phyloP scores from a whole-genome alignment of 2,329 filamentous ascomycete genomes.

The Diaporthe sp. region DNA sequence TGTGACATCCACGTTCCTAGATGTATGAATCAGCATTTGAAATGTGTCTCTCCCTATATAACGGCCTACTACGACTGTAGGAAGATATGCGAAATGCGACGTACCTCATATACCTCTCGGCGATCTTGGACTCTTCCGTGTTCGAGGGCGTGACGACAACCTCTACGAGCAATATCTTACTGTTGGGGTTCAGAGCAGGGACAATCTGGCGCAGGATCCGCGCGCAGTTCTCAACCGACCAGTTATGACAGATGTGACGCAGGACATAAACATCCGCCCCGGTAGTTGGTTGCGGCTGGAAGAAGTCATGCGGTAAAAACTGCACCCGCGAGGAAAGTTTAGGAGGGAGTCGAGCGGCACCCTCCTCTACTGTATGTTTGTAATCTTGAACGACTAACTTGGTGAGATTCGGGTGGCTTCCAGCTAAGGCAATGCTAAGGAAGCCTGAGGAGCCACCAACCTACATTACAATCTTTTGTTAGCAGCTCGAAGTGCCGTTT shows the following conservation, averaged over 20 bases:
- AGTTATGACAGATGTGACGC: constrained; percentile 21
- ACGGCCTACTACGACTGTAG: not conserved
- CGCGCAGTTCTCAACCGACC: constrained; percentile 16
- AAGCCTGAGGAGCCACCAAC: constrained; percentile 15
- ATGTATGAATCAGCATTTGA: not conserved
- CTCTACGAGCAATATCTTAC: constrained; percentile 9
- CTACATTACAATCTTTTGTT: not conserved
- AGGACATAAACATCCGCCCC: constrained; percentile 14
- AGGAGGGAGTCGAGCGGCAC: not conserved
- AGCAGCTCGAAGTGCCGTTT: not conserved
- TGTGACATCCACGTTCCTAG: constrained; percentile 13
- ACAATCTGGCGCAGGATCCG: constrained; percentile 7
- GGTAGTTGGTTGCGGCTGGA: not conserved
- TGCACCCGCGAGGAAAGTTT: not conserved
- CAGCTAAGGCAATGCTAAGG: constrained; percentile 12
- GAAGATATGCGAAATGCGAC: not conserved
- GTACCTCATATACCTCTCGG: constrained; percentile 19
- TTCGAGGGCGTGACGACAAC: constrained; percentile 9
- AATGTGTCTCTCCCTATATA: no score
- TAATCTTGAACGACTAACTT: constrained; percentile 1
- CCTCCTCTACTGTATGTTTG: constrained; percentile 4
- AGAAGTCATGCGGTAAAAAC: constrained; percentile 9
- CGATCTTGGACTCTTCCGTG: not conserved
- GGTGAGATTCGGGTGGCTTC: not conserved
- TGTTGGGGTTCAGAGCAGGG: not conserved